Evolutionary conservation across 495 filamentous ascomycete genomes (phyloP), one percentile per base, ranked within the genome.

Genomic region (Chaetomidium leptoderma): DNA sequence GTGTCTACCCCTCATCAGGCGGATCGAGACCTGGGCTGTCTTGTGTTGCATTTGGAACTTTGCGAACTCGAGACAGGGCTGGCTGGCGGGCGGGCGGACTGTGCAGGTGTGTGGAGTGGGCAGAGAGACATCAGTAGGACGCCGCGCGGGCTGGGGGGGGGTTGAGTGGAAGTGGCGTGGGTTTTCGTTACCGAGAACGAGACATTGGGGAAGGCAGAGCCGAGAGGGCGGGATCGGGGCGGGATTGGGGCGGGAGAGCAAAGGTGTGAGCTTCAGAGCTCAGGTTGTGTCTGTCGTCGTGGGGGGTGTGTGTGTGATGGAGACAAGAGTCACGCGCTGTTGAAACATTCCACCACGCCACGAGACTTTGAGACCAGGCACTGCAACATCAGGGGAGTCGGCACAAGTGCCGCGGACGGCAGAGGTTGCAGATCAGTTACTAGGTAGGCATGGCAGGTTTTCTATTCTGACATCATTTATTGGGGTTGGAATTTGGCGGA

Each of bases 131-230:
- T 30, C 24, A 27, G 2, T 24, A 17, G n/a, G n/a, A 30, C 44
- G 26, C 44, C 44, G 24, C 10, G 14, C 17, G 44, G 0, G 24
- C 26, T n/a, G n/a, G n/a, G 17, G 11, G 16, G 24, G 16, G 35
- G 4, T n/a, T 2, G 14, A 6, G 21, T 52, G 49, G 6, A 23
- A 11, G 19, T 37, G 45, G 45, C 45, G 45, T 21, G 3, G 13
- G 27, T 33, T 13, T n/a, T 27, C n/a, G 45, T 17, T 14, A 29
- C 49, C 39, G 30, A 36, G 13, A 29, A 24, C 49, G 49, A 52
- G 49, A 52, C 49, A 52, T 52, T 40, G 33, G 35, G 7, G 19
- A 10, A 52, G n/a, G n/a, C n/a, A n/a, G n/a, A n/a, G n/a, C 49
- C 24, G 32, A 40, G 49, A 36, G 16, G 3, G 35, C 6, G 35